Base-by-base conservation (phyloP, 768 basidiomycete genomes). In the Macrolepiota dolichaula region DNA sequence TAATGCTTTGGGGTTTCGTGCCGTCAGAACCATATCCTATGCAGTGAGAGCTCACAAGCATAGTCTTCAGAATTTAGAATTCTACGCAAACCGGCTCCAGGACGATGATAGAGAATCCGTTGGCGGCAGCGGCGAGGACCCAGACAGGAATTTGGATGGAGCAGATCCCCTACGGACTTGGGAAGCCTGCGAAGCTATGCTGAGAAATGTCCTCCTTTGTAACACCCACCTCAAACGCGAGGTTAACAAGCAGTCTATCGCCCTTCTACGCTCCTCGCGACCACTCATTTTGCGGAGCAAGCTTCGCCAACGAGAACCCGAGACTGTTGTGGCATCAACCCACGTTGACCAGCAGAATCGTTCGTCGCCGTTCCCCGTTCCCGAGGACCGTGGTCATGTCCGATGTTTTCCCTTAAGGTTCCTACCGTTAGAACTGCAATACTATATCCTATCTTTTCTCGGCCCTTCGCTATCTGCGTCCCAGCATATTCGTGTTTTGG, bases 361-460 rank as follows among this genome's bases (percentile, higher is more conserved):
- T 55, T 62, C n/a, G 24, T 53, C 3, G 51, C 53, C 42, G 10
- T 40, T 55, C 2, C 59, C 46, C 27, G 13, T 36, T 3, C 25
- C 54, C 25, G 12, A 38, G 32, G 11, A 54, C 27, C 29, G 42
- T 7, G 15, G 40, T 7, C 27, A 15, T 29, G 35, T 32, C 19
- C 35, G 17, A 17, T 10, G 17, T 1, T 76, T 76, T 62, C 69
- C 74, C 6, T 80, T 83, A 66, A 61, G 51, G 35, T 54, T 67
- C 27, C 71, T 89, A 12, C 88, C 88, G 2, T 70, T 69, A 9
- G 88, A 89, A 68, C 72, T 89, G 6, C 80, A 82, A 58, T 77
- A 83, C 11, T 68, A 85, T 67, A 81, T 86, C 38, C 76, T 89
- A 36, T 80, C 84, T 12, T 81, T 82, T 65, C 70, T 87, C 22